A percentile compares a stretch with the other conserved stretches of the same genome.
Conservation (phyloP, 495 filamentous ascomycete species). For the Tuber melanosporum region DNA sequence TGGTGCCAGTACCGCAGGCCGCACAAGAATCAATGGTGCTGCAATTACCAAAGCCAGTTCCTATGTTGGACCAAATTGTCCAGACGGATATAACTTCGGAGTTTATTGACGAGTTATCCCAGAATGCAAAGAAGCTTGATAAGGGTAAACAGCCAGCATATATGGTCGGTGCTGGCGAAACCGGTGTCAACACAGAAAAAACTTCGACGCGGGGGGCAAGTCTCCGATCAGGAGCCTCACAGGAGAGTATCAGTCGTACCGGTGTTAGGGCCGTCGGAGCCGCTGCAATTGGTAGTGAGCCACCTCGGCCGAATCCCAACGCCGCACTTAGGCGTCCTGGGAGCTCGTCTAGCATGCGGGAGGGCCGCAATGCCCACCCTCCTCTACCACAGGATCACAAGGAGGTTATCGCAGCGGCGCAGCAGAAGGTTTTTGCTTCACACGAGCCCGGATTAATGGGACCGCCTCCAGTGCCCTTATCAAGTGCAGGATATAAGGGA, state of each 20-base stretch:
- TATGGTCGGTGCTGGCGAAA: slow-evolving; percentile 21
- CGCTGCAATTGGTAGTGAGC: slow-evolving; percentile 4
- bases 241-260: slow-evolving; percentile 35
- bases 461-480: slow-evolving; percentile 75
- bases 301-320: slow-evolving; percentile 7
- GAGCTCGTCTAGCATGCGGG: slow-evolving; percentile 61
- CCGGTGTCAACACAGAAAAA: slow-evolving; percentile 23
- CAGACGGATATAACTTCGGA: slow-evolving; percentile 70
- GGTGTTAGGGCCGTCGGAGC: neutral
- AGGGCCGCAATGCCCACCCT: slow-evolving; percentile 52
- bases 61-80: slow-evolving; percentile 59
- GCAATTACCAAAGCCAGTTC: slow-evolving; percentile 29
- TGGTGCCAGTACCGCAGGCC: neutral
- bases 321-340: slow-evolving; percentile 53
- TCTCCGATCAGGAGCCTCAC: slow-evolving; percentile 34
- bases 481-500: slow-evolving; percentile 54
- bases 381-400: slow-evolving; percentile 77
- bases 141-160: slow-evolving; percentile 32
- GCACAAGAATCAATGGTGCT: neutral
- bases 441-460: slow-evolving; percentile 60
- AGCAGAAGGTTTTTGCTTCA: slow-evolving; percentile 43
- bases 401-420: slow-evolving; percentile 74
- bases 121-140: slow-evolving; percentile 20
- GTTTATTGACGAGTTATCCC: slow-evolving; percentile 55
- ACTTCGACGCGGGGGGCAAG: slow-evolving; percentile 39